Conservation (phyloP, 192 early-diverging fungal genomes). For the Backusella sp. region DNA sequence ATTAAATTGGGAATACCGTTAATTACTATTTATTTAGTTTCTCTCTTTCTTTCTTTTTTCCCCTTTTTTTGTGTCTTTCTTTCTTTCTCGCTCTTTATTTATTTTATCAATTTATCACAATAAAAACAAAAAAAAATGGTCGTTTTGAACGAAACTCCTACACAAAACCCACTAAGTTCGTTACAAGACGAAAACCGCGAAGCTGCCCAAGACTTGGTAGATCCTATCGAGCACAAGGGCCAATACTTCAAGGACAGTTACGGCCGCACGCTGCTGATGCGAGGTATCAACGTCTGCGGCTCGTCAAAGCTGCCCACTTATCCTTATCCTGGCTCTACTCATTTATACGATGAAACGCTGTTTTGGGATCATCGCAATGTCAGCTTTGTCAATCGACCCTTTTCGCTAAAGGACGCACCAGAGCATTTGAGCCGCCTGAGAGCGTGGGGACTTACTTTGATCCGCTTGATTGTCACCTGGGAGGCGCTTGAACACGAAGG, state of each 20-base stretch:
- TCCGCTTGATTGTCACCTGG: slow-evolving; percentile 78
- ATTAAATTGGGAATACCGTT: background rate
- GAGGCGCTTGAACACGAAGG: slow-evolving; percentile 78
- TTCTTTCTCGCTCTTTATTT: background rate
- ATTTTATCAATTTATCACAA: background rate
- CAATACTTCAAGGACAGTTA: slow-evolving; percentile 50
- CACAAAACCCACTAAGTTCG: background rate
- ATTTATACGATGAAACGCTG: slow-evolving; percentile 46
- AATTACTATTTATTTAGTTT: background rate
- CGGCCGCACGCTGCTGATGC: slow-evolving; percentile 59
- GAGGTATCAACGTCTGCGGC: slow-evolving; percentile 80
- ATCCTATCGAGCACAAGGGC: slow-evolving; percentile 6
- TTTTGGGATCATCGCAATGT: slow-evolving; percentile 76
- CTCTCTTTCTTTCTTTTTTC: background rate
- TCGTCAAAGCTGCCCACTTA: slow-evolving; percentile 73
- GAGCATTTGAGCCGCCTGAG: slow-evolving; percentile 72
- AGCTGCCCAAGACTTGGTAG: slow-evolving; percentile 22
- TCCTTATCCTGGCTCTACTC: slow-evolving; percentile 61
- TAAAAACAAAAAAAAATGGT: background rate
- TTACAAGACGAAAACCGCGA: background rate
- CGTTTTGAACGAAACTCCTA: background rate
- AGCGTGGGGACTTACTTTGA: slow-evolving; percentile 81
- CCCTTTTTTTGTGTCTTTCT: background rate
- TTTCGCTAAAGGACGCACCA: slow-evolving; percentile 70
- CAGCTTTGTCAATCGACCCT: slow-evolving; percentile 76